Evolutionary conservation across 78 protist species (phyloP), one percentile per base, ranked within the genome.

Genomic region (Dictyostelium firmibasis): DNA sequence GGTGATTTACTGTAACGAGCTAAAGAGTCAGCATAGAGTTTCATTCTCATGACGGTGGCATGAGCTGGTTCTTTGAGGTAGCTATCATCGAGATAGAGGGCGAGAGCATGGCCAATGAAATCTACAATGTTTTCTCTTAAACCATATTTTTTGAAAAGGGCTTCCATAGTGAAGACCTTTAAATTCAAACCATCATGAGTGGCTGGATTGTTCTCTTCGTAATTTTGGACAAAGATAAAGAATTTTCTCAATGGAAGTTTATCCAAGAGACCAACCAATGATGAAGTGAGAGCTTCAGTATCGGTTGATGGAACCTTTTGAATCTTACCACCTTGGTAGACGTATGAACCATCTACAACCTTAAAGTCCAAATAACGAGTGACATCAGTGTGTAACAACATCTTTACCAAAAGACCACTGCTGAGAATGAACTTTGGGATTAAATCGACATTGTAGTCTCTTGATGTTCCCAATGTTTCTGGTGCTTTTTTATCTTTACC

Each of bases 401-500:
- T 98, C 95, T 98, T 97, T 57, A 99, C 99, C 3, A 99, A 95
- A 60, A 97, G 74, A 57, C 99, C 99, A 76, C 81, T 36, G 33
- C 99, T 97, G 97, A 99, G 92, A 92, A 99, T 92, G 94, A 99
- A 97, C 93, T 99, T 99, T 81, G 99, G 99, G 74, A 99, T 91
- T n/a, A 96, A 31, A 82, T 99, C 99, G 31, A 99, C 97, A 78
- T 98, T 98, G 97, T 97, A 99, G 81, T 99, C 99, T 64, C 99
- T 97, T 53, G 84, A 75, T 47, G 64, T 29, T 35, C 99, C 99
- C 25, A 99, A 95, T 29, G 18, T 9, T 27, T 23, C 85, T 18
- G 95, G 82, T 20, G 97, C 82, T 31, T 44, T 91, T 14, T 16
- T 10, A 35, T 57, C 82, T 31, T 78, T 44, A 31, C 77, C 87